Conservation (phyloP, 805 yeast species). For the Kluyveromyces nonfermentans region DNA sequence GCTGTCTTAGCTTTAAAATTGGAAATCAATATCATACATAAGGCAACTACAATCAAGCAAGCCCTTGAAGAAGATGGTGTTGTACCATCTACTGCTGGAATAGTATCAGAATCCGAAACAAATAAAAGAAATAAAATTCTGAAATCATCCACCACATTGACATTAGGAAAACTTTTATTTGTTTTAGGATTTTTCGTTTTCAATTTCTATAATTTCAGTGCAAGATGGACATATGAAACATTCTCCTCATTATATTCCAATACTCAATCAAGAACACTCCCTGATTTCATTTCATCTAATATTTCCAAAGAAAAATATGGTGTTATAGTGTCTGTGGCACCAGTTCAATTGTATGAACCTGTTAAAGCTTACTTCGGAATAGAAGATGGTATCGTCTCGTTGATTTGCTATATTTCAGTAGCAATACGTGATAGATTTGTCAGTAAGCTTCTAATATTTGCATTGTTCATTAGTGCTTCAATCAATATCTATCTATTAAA, state of each 20-base stretch:
- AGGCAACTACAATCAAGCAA: slow-evolving; percentile 64
- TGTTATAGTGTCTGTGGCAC: slow-evolving; percentile 48
- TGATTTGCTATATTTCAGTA: slow-evolving; percentile 46
- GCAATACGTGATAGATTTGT: slow-evolving; percentile 75
- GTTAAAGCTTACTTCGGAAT: slow-evolving; percentile 43
- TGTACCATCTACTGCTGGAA: slow-evolving; percentile 59
- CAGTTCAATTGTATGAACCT: slow-evolving; percentile 51
- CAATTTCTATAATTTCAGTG: slow-evolving; percentile 60
- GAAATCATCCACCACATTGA: slow-evolving; percentile 35
- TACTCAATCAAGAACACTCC: slow-evolving; percentile 34
- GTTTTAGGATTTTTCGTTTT: slow-evolving; percentile 50
- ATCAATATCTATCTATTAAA: slow-evolving; percentile 80
- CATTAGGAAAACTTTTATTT: slow-evolving; percentile 51
- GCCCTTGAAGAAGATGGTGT: slow-evolving; percentile 92
- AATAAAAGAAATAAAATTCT: slow-evolving; percentile 15
- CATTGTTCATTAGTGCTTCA: slow-evolving; percentile 64
- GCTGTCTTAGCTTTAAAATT: slow-evolving; percentile 80
- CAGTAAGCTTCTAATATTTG: slow-evolving; percentile 65
- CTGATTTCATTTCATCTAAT: slow-evolving; percentile 29
- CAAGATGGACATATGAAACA: slow-evolving; percentile 56
- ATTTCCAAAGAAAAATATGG: slow-evolving; percentile 30
- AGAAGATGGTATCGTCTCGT: slow-evolving; percentile 47
- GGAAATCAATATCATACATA: slow-evolving; percentile 78
- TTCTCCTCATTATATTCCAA: slow-evolving; percentile 21
- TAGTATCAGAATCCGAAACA: slow-evolving; percentile 38